Conservation (phyloP, 306 rosid species). For the Gastrolobium bilobum region DNA sequence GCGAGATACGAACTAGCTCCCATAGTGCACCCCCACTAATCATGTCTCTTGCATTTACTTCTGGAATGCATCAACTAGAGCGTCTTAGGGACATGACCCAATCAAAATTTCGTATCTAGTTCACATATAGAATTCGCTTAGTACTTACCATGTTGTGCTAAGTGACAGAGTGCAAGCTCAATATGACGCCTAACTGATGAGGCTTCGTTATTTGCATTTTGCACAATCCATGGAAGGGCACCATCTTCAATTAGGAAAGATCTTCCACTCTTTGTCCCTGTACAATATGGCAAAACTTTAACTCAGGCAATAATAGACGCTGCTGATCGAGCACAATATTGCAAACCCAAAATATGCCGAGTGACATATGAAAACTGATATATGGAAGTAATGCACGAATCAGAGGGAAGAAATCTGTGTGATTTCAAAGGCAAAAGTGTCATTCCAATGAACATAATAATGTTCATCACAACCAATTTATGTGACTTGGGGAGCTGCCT, state of each 20-base stretch:
- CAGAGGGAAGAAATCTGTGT: constrained; percentile 30
- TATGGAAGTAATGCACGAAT: constrained; percentile 36
- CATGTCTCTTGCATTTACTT: constrained; percentile 94
- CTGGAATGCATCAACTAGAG: constrained; percentile 60
- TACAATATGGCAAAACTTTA: constrained; percentile 41
- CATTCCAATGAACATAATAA: constrained; percentile 21
- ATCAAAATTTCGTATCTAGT: constrained; percentile 31
- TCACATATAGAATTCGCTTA: constrained; percentile 2
- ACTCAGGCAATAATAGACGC: constrained; percentile 1
- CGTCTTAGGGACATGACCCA: constrained; percentile 41
- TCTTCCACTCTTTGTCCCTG: constrained; percentile 84
- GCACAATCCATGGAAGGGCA: constrained; percentile 96
- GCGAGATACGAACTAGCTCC: constrained; percentile 93
- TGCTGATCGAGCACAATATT: constrained; percentile 10
- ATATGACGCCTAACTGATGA: constrained; percentile 90
- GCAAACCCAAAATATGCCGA: constrained; percentile 32
- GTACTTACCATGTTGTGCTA: constrained; percentile 91
- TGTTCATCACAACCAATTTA: constrained; percentile 13
- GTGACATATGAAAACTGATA: constrained; percentile 26
- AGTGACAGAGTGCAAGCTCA: constrained; percentile 97
- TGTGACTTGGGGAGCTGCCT: constrained; percentile 22
- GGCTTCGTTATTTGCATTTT: constrained; percentile 93
- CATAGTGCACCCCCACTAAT: constrained; percentile 88
- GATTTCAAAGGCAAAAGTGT: constrained; percentile 15
- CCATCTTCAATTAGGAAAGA: constrained; percentile 96